Evolutionary conservation across 2,329 filamentous ascomycete species (phyloP).

Genomic region (Aureobasidium sp.): DNA sequence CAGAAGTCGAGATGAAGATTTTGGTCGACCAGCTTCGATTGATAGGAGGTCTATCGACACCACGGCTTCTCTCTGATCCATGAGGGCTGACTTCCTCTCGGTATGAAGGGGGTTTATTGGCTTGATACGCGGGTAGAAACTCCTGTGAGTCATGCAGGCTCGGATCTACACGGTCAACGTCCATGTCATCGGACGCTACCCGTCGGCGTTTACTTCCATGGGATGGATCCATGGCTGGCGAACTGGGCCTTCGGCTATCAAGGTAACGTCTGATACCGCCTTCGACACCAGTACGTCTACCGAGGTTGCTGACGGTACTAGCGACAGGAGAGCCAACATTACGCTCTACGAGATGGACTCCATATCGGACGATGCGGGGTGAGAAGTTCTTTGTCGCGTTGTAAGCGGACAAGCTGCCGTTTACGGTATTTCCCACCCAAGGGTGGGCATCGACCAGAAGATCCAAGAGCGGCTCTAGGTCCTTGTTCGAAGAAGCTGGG

Average conservation of each 20-base stretch:
- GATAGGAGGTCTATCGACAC: slow-evolving; percentile 30
- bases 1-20: slow-evolving; percentile 83
- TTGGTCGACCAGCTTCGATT: slow-evolving; percentile 63
- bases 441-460: slow-evolving; percentile 86
- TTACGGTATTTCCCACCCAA: slow-evolving; percentile 67
- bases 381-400: slow-evolving; percentile 84
- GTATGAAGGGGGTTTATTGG: slow-evolving; percentile 46
- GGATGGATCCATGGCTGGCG: slow-evolving; percentile 30
- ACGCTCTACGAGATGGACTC: slow-evolving; percentile 84
- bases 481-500: slow-evolving; percentile 34
- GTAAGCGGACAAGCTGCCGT: slow-evolving; percentile 77
- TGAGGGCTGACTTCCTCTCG: slow-evolving; percentile 29
- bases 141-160: slow-evolving; percentile 43
- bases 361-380: slow-evolving; percentile 75
- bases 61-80: slow-evolving; percentile 21
- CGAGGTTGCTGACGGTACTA: slow-evolving; percentile 77
- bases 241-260: slow-evolving; percentile 45
- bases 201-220: slow-evolving; percentile 38
- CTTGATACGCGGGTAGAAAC: slow-evolving; percentile 76
- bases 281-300: slow-evolving; percentile 80
- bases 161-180: slow-evolving; percentile 38
- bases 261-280: slow-evolving; percentile 80
- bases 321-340: slow-evolving; percentile 76
- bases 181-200: slow-evolving; percentile 38
- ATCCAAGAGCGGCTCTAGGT: slow-evolving; percentile 74